These are phyloP conservation scores for Otatea glauca DNA, from an alignment of 176 grass and related monocot genomes.

Conservation along the genomic window DNA sequence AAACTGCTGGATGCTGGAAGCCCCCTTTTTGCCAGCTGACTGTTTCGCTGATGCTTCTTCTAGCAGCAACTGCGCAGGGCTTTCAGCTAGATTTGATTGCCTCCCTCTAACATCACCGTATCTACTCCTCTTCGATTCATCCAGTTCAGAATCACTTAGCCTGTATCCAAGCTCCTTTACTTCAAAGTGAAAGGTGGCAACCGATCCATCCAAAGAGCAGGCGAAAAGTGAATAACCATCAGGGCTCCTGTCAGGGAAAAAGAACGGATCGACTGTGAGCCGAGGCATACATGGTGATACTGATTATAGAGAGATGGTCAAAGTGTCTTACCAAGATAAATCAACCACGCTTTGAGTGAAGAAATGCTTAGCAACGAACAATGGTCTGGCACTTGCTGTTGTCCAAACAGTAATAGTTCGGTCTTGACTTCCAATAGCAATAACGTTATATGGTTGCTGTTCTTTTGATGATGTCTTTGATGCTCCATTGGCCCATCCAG, in stretches of 20 bases:
- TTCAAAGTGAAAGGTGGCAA: conserved; percentile 92
- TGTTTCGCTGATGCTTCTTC: conserved; percentile 86
- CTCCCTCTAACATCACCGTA: conserved; percentile 95
- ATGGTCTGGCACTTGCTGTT: conserved; percentile 83
- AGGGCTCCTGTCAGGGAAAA: conserved; percentile 79
- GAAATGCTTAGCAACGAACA: conserved; percentile 99
- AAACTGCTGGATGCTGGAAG: conserved; percentile 55
- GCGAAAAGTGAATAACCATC: conserved; percentile 97
- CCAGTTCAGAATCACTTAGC: conserved; percentile 86
- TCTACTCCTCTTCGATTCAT: conserved; percentile 90
- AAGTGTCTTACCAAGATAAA: conserved; percentile 83
- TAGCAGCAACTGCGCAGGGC: conserved; percentile 75
- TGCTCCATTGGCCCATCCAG: conserved; percentile 86
- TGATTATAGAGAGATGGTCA: conserved; percentile 5
- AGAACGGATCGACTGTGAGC: conserved; percentile 24
- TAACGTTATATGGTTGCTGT: conserved; percentile 88
- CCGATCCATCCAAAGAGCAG: conserved; percentile 93
- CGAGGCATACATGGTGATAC: conserved; percentile 19
- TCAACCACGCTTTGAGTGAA: conserved; percentile 98
- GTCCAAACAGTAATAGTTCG: conserved; percentile 99
- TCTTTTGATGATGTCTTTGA: conserved; percentile 71
- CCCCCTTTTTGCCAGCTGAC: conserved; percentile 59
- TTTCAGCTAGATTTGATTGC: conserved; percentile 95
- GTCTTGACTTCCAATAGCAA: conserved; percentile 99
- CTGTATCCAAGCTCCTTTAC: conserved; percentile 89